Evolutionary conservation across 2,329 filamentous ascomycete species (phyloP).

Genomic region (Neofusicoccum umdonicola): DNA sequence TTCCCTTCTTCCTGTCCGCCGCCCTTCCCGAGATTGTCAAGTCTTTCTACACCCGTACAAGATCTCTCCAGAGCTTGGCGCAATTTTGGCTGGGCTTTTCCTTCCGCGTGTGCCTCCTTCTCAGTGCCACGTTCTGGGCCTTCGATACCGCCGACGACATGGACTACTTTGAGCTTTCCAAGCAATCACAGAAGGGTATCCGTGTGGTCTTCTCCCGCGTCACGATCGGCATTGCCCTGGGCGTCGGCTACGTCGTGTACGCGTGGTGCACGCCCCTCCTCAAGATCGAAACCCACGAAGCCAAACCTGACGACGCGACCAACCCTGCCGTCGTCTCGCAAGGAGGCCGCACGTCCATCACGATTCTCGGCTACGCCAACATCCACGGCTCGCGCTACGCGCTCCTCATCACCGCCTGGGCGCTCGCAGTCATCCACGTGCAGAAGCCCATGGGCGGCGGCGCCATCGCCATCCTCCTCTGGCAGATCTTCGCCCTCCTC

Average conservation of each 20-base stretch:
- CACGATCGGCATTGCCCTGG: constrained; percentile 74
- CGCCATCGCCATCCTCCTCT: constrained; percentile 75
- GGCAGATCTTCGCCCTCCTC: constrained; percentile 79
- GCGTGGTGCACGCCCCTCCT: constrained; percentile 83
- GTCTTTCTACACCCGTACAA: constrained; percentile 76
- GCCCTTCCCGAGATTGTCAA: constrained; percentile 72
- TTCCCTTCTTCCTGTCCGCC: constrained; percentile 73
- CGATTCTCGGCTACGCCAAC: constrained; percentile 88
- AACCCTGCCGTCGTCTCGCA: constrained; percentile 30
- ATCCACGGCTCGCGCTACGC: constrained; percentile 90
- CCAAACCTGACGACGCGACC: constrained; percentile 23
- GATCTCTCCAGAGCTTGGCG: constrained; percentile 84
- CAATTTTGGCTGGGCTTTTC: constrained; percentile 79
- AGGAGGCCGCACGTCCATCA: constrained; percentile 51
- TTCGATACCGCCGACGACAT: constrained; percentile 86
- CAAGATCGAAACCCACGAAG: constrained; percentile 56
- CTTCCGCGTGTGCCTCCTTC: constrained; percentile 71
- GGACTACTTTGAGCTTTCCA: constrained; percentile 67
- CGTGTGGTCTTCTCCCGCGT: constrained; percentile 78
- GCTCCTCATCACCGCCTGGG: constrained; percentile 75
- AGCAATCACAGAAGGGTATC: constrained; percentile 65
- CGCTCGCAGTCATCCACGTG: constrained; percentile 72
- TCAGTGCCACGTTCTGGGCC: constrained; percentile 81
- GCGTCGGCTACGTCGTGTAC: constrained; percentile 81
- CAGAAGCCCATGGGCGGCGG: constrained; percentile 94